Percentiles rank a stretch among this genome's conserved stretches.
Evolutionary conservation across 2,329 filamentous ascomycete species (phyloP).

Genomic region (Cladosporium sp.): DNA sequence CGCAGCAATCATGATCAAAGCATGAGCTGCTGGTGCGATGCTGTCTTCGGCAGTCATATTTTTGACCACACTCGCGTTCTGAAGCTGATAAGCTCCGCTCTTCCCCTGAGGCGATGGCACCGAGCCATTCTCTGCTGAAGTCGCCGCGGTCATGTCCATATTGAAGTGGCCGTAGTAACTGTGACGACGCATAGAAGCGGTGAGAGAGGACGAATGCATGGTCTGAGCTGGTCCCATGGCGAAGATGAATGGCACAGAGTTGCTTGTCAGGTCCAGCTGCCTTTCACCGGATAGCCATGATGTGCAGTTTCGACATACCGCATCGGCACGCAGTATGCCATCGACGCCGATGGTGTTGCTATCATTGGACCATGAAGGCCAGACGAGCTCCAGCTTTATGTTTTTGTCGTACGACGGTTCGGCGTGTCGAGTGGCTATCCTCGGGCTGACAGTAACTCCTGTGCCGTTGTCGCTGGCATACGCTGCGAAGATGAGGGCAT

Average conservation of each 20-base stretch:
- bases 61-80: conserved; percentile 20
- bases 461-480: conserved; percentile 32
- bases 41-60: conserved; percentile 24
- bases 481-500: conserved; percentile 41
- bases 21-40: conserved; percentile 24
- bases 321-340: conserved; percentile 25
- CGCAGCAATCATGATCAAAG: conserved; percentile 29
- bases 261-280: conserved; percentile 26
- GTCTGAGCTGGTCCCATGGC: conserved; percentile 33
- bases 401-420: conserved; percentile 32
- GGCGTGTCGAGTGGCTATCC: conserved; percentile 30
- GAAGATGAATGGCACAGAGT: conserved; percentile 36
- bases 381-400: conserved; percentile 24
- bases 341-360: conserved; percentile 17
- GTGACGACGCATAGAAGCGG: conserved; percentile 33
- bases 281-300: conserved; percentile 19
- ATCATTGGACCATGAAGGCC: conserved; percentile 15
- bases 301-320: conserved; percentile 35
- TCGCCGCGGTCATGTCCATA: conserved; percentile 36
- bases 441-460: conserved; percentile 37
- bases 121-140: conserved; percentile 21
- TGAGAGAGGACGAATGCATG: conserved; percentile 25
- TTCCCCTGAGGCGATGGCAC: conserved; percentile 27
- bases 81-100: conserved; percentile 14
- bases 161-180: conserved; percentile 35